A percentile compares a stretch with the other conserved stretches of the same genome.
phyloP scores from a whole-genome alignment of 176 grass and related monocot genomes.

The Carex littledalei region DNA sequence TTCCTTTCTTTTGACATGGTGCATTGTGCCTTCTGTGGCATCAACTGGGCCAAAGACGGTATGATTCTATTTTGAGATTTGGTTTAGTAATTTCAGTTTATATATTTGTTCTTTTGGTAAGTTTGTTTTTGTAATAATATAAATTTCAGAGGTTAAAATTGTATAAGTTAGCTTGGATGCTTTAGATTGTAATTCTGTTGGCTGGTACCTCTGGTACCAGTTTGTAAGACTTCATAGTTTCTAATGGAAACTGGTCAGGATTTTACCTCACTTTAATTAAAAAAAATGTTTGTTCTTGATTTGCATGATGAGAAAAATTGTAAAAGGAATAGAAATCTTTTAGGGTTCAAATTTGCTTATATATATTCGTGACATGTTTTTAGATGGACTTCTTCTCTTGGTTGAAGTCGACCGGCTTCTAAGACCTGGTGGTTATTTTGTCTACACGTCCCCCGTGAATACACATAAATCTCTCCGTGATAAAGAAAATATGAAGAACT shows the following conservation, averaged over 20 bases:
- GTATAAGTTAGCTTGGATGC: no score
- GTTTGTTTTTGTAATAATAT: no score
- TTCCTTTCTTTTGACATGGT: constrained; percentile 96
- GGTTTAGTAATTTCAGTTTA: not conserved
- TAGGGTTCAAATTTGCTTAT: not conserved
- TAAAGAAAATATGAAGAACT: constrained; percentile 92
- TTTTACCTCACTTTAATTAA: no score
- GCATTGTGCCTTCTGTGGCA: constrained; percentile 77
- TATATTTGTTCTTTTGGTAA: no score
- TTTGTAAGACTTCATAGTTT: no score
- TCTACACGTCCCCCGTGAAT: constrained; percentile 80
- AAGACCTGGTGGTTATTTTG: constrained; percentile 89
- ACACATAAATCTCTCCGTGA: constrained; percentile 77
- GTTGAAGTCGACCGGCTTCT: constrained; percentile 86
- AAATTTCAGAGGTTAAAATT: no score
- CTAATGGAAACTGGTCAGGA: no score
- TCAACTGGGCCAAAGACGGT: constrained; percentile 89
- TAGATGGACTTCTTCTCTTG: constrained; percentile 83
- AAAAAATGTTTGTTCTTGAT: not conserved
- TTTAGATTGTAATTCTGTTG: no score
- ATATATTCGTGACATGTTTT: not conserved
- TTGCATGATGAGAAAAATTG: not conserved
- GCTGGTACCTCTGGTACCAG: no score
- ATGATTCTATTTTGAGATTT: constrained; percentile 3
- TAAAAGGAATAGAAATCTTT: not conserved